These are phyloP conservation scores for Sesbania bispinosa DNA, from an alignment of 306 rosid genomes.

Conservation along the genomic window DNA sequence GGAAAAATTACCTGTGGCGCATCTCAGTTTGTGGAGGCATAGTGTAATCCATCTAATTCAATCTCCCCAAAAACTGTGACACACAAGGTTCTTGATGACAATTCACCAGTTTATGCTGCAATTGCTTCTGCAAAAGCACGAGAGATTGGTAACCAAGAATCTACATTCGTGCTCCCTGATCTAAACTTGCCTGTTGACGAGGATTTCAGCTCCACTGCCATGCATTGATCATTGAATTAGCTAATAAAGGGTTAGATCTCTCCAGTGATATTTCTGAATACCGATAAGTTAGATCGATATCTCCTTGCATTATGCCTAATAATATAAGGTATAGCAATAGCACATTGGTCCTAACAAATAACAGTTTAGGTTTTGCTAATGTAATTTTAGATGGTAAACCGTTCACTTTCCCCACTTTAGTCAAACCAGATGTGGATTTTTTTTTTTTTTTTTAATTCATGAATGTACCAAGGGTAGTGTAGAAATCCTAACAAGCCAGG, in stretches of 20 bases:
- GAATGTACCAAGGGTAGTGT: slow-evolving; percentile 39
- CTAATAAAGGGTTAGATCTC: slow-evolving; percentile 19
- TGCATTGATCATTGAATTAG: slow-evolving; percentile 31
- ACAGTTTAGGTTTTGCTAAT: slow-evolving; percentile 40
- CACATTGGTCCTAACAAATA: slow-evolving; percentile 38
- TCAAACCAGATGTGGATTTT: slow-evolving; percentile 26
- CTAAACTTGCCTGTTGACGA: slow-evolving; percentile 69
- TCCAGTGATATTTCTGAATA: slow-evolving; percentile 25
- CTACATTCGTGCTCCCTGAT: slow-evolving; percentile 63
- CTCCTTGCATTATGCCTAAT: slow-evolving; percentile 22
- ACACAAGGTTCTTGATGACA: slow-evolving; percentile 15
- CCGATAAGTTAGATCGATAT: slow-evolving; percentile 17
- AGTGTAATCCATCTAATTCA: slow-evolving; percentile 17
- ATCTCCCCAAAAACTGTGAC: background rate
- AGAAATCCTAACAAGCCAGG: slow-evolving; percentile 41
- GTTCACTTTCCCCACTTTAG: slow-evolving; percentile 27
- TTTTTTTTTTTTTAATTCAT: slow-evolving; percentile 22
- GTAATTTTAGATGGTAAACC: slow-evolving; percentile 43
- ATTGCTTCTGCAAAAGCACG: slow-evolving; percentile 33
- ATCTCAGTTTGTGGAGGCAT: slow-evolving; percentile 23
- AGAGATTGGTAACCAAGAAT: slow-evolving; percentile 40
- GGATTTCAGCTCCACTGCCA: slow-evolving; percentile 18
- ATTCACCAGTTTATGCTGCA: slow-evolving; percentile 9
- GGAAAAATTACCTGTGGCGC: slow-evolving; percentile 12
- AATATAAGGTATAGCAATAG: slow-evolving; percentile 21